phyloP scores from a whole-genome alignment of 768 basidiomycete species.

The Trametes elegans region DNA sequence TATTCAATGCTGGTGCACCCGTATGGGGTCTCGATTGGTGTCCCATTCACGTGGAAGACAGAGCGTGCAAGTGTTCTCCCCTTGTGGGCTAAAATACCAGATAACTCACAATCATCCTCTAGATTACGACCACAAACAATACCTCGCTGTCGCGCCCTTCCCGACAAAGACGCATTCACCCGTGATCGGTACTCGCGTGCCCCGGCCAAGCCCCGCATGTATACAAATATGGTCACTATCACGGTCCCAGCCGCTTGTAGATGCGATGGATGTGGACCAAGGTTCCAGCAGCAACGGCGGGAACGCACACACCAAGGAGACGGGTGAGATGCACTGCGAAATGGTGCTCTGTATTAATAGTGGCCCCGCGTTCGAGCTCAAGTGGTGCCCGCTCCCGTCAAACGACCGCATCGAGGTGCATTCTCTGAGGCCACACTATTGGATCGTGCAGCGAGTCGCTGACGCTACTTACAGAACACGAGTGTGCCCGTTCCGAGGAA shows the following conservation, averaged over 20 bases:
- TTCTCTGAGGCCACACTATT: not conserved
- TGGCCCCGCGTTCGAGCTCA: constrained; percentile 76
- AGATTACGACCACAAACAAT: constrained; percentile 66
- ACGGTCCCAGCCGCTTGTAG: constrained; percentile 16
- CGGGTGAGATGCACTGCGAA: constrained; percentile 67
- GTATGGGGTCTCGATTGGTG: constrained; percentile 96
- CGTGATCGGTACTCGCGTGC: constrained; percentile 57
- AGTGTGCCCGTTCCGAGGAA: constrained; percentile 48
- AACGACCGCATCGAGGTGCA: constrained; percentile 51
- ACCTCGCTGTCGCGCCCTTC: constrained; percentile 79
- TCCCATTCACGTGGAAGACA: constrained; percentile 64
- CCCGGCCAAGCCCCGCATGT: constrained; percentile 57
- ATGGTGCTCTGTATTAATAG: constrained; percentile 83
- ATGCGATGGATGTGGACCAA: constrained; percentile 13
- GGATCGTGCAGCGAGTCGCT: not conserved
- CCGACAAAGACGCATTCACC: constrained; percentile 64
- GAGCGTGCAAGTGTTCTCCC: constrained; percentile 41
- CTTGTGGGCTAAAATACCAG: not conserved
- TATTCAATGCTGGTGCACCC: constrained; percentile 86
- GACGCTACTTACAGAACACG: not conserved
- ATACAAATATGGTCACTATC: constrained; percentile 84
- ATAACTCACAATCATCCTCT: not conserved
- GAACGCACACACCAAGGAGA: constrained; percentile 23
- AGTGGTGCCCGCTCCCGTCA: constrained; percentile 92
- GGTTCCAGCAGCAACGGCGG: not conserved